phyloP scores from a whole-genome alignment of 805 yeast genomes.

The Maudiozyma bulderi region DNA sequence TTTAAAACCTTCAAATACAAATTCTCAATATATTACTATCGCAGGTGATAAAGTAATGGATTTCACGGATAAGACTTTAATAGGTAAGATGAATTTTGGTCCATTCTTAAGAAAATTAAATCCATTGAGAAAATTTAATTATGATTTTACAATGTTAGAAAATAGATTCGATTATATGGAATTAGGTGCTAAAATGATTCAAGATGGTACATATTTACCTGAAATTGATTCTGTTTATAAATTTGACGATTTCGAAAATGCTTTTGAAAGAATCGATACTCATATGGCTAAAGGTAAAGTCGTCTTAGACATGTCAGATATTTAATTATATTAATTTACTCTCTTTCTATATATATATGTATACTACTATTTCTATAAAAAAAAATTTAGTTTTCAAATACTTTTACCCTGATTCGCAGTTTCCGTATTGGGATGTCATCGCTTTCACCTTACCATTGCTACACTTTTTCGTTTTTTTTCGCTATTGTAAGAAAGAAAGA shows the following conservation, averaged over 20 bases:
- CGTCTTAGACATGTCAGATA: constrained; percentile 24
- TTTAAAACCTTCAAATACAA: constrained; percentile 38
- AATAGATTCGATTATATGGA: constrained; percentile 11
- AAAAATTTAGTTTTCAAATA: too few relatives aligned
- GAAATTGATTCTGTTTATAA: constrained; percentile 45
- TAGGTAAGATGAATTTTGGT: constrained; percentile 7
- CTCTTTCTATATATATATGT: too few relatives aligned
- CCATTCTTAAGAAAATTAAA: constrained; percentile 11
- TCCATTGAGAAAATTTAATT: constrained; percentile 27
- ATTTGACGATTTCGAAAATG: constrained; percentile 42
- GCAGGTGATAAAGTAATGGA: constrained; percentile 43
- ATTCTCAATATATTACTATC: constrained; percentile 43
- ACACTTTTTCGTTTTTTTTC: too few relatives aligned
- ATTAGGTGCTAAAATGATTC: constrained; percentile 17
- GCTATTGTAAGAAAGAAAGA: too few relatives aligned
- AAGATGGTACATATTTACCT: constrained; percentile 30
- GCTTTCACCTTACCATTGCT: too few relatives aligned
- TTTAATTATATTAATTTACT: background rate
- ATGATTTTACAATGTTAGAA: constrained; percentile 10
- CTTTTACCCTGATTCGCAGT: too few relatives aligned
- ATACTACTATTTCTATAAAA: background rate
- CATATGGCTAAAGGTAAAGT: constrained; percentile 56
- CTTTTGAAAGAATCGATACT: constrained; percentile 38
- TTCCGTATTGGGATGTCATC: too few relatives aligned
- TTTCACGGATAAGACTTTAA: constrained; percentile 12